Evolutionary conservation across 768 basidiomycete species (phyloP).

Genomic region (Hypsizygus marmoreus): DNA sequence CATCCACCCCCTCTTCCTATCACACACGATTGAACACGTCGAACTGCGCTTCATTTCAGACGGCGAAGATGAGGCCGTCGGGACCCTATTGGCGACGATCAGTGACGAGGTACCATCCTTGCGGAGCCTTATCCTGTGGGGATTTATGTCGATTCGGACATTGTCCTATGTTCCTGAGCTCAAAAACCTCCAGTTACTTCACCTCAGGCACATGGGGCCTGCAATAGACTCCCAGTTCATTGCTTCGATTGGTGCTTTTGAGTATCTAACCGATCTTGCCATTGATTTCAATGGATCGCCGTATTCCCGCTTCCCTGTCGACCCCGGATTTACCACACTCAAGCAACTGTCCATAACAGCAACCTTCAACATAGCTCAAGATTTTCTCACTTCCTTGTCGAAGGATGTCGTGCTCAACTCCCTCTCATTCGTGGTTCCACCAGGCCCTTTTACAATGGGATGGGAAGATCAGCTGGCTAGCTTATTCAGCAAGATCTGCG

Average conservation of each 20-base stretch:
- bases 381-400: neutral
- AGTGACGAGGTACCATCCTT: conserved; percentile 5
- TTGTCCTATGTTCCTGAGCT: conserved; percentile 1
- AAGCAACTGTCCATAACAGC: conserved; percentile 4
- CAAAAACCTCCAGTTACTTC: conserved; percentile 2
- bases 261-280: neutral
- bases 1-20: conserved; percentile 7
- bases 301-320: neutral
- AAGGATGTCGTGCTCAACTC: neutral
- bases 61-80: conserved; percentile 6
- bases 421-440: neutral
- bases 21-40: neutral
- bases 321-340: conserved; percentile 1
- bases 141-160: neutral
- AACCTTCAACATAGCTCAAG: neutral
- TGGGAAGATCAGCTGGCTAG: conserved; percentile 6
- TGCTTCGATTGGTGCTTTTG: neutral
- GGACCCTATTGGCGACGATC: conserved; percentile 7
- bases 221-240: conserved; percentile 3
- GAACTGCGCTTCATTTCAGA: conserved; percentile 1
- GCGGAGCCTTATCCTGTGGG: neutral
- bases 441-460: neutral
- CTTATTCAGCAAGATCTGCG: neutral
- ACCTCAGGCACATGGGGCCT: conserved; percentile 2
- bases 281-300: conserved; percentile 6